phyloP scores from a whole-genome alignment of 371 early-diverging fungal species.

The Lichtheimia corymbifera region DNA sequence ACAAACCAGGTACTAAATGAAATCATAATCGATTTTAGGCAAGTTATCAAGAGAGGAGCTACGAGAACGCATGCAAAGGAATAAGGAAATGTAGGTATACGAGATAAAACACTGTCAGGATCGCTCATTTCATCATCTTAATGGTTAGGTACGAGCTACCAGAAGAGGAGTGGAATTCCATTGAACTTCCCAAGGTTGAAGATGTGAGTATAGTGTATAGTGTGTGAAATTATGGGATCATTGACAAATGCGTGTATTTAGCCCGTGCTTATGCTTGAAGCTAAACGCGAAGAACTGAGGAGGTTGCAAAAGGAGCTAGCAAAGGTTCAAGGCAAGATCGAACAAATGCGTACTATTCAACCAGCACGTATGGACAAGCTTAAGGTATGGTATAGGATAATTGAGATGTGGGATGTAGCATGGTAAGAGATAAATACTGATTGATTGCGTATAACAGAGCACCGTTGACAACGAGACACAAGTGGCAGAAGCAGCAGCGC shows the following conservation, averaged over 20 bases:
- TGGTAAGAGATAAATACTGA: too few species aligned
- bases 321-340: constrained; percentile 35
- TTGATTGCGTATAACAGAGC: too few species aligned
- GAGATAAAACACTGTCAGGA: neutral
- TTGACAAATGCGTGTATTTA: constrained; percentile 6
- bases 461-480: too few species aligned
- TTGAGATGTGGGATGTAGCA: too few species aligned
- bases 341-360: constrained; percentile 23
- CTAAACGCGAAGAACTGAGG: constrained; percentile 56
- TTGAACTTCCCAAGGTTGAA: constrained; percentile 67
- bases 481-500: too few species aligned
- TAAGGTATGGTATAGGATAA: constrained; percentile 20
- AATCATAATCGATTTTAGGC: constrained; percentile 24
- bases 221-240: neutral
- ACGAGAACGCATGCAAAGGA: constrained; percentile 61
- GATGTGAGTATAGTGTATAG: constrained; percentile 48
- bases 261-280: constrained; percentile 48
- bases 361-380: constrained; percentile 35
- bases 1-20: too few species aligned
- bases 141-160: constrained; percentile 64
- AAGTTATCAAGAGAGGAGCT: constrained; percentile 80
- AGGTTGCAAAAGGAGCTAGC: constrained; percentile 50
- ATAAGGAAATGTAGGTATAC: constrained; percentile 65
- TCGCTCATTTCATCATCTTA: neutral
- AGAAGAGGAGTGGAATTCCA: constrained; percentile 64